Evolutionary conservation across 1,284 basidiomycete species (phyloP), one percentile per base, ranked within the genome.

Genomic region (Laetiporus sulphureus): DNA sequence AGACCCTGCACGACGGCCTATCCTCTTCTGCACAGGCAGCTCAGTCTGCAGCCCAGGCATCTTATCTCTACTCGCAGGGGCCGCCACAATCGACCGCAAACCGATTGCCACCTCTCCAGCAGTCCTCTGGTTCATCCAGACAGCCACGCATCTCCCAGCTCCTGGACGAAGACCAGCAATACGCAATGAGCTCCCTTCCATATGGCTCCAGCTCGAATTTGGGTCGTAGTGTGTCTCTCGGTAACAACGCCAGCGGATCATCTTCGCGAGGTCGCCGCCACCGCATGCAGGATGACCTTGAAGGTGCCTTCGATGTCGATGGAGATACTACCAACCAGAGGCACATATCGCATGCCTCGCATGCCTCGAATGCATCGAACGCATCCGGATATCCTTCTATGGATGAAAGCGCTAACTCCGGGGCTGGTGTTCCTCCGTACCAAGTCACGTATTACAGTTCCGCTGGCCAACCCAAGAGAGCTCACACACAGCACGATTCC

Each of bases 401-500:
- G 48, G 71, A 79, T 48, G 65, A 66, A 44, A 60, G 52, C 44
- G 54, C 65, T 32, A 61, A 58, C 44, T 55, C 67, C 47, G 59
- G 62, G 42, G 54, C 60, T 56, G 54, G 49, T 22, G 54, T 58
- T 55, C 48, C 80, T 54, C 59, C 72, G 13, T 83, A 80, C 62
- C 62, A 72, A 38, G 79, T 83, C 55, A 70, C 79, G 63, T 86
- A 84, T 52, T 84, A 74, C 59, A 70, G 70, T 39, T 68, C 66
- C 41, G 60, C 73, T 21, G 63, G 64, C 40, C 71, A 72, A 48
- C 65, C 73, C 11, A 80, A 79, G 64, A 72, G 78, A 42, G 56
- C 74, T 11, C 76, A 73, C 48, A 68, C 71, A 5, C 69, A 70
- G 40, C 73, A 71, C 51, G 77, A 81, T 50, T 45, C 68, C 21